Percentiles rank a stretch among this genome's conserved stretches.
These are phyloP conservation scores for Malus sylvestris DNA, from an alignment of 306 rosid genomes.

Conservation along the genomic window DNA sequence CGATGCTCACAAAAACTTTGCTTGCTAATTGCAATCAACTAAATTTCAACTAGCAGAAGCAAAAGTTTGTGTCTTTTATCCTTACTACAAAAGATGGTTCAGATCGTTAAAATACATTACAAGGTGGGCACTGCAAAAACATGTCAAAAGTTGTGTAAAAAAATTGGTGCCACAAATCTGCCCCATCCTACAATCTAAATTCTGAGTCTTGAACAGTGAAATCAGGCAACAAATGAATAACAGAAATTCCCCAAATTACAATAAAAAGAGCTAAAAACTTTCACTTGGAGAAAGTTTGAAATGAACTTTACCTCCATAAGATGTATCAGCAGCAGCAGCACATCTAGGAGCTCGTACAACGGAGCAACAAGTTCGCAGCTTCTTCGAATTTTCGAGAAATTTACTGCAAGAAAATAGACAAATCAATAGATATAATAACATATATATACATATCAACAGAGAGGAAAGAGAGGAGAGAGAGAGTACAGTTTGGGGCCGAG, in stretches of 20 bases:
- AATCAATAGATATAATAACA: not conserved
- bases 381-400: constrained; percentile 26
- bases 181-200: not conserved
- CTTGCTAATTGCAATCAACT: not conserved
- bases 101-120: no score
- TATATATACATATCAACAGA: not conserved
- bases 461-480: not conserved
- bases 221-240: not conserved
- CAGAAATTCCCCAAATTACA: not conserved
- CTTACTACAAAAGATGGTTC: not conserved
- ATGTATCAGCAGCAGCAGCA: constrained; percentile 54
- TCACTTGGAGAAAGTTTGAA: not conserved
- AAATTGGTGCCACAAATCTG: no score
- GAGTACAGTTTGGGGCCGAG: constrained; percentile 48
- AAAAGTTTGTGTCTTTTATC: not conserved
- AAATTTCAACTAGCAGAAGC: not conserved
- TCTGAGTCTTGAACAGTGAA: not conserved
- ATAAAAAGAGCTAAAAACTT: not conserved
- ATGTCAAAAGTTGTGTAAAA: no score
- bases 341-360: constrained; percentile 35
- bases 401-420: constrained; percentile 25
- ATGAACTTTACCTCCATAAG: constrained; percentile 53
- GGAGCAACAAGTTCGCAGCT: not conserved
- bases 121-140: no score
- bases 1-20: not conserved